Evolutionary conservation across 164 flowering plant genomes (phyloP).

Genomic region (Vitis rupestris): DNA sequence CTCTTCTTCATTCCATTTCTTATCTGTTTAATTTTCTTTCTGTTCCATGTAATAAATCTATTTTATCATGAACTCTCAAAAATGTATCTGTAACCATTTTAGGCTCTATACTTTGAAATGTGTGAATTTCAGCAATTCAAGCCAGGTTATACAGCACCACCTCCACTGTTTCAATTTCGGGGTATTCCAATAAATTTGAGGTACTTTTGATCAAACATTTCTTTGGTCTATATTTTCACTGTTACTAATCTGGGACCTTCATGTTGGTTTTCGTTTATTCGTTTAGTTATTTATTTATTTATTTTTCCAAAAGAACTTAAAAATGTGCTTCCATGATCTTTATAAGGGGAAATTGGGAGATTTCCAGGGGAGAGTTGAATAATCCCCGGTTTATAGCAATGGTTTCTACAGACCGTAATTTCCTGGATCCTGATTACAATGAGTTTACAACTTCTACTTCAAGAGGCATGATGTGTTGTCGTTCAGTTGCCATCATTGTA

Average conservation of each 20-base stretch:
- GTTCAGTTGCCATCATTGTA: constrained; percentile 47
- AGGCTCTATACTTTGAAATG: not conserved
- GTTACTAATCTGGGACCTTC: not conserved
- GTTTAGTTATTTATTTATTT: not conserved
- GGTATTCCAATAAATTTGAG: constrained; percentile 56
- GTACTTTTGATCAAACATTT: constrained; percentile 22
- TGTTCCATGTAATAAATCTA: no score
- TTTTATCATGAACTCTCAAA: no score
- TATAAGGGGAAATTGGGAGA: constrained; percentile 61
- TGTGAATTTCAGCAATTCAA: constrained; percentile 47
- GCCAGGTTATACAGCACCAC: constrained; percentile 66
- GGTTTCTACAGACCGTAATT: constrained; percentile 44
- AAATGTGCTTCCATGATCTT: not conserved
- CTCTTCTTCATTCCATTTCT: not conserved
- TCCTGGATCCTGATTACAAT: constrained; percentile 31
- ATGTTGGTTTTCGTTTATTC: no score
- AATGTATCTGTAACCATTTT: no score
- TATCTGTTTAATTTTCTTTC: not conserved
- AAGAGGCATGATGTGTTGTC: constrained; percentile 47
- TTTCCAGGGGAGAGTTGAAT: constrained; percentile 37
- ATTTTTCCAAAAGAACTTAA: not conserved
- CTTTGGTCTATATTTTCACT: not conserved
- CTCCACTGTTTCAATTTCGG: constrained; percentile 52
- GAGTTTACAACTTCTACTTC: constrained; percentile 41
- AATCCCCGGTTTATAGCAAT: constrained; percentile 42